Conservation (phyloP, 2,329 filamentous ascomycete species). For the Aspergillus felis region DNA sequence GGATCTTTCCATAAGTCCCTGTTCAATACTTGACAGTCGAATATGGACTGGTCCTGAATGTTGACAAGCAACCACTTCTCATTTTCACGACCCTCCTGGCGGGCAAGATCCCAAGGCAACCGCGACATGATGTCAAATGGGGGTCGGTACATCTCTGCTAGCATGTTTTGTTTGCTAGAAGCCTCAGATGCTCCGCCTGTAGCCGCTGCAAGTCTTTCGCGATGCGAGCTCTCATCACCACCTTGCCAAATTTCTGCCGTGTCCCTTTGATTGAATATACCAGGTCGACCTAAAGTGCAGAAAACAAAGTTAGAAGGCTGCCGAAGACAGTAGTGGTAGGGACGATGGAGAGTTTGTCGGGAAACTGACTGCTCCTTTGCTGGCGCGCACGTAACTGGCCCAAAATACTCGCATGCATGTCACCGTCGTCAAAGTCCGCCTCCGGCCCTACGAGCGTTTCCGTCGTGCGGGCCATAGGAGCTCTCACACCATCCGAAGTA, state of each 20-base stretch:
- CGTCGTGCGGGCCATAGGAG: slow-evolving; percentile 84
- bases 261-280: slow-evolving; percentile 67
- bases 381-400: slow-evolving; percentile 58
- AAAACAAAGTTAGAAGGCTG: slow-evolving; percentile 9
- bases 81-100: slow-evolving; percentile 77
- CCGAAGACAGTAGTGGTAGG: not conserved
- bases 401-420: slow-evolving; percentile 59
- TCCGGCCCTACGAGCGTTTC: slow-evolving; percentile 83
- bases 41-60: slow-evolving; percentile 87
- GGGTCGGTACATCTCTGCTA: slow-evolving; percentile 88
- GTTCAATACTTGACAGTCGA: slow-evolving; percentile 91
- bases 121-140: slow-evolving; percentile 85
- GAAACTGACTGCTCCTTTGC: slow-evolving; percentile 33
- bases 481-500: slow-evolving; percentile 65
- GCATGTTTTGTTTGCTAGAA: slow-evolving; percentile 67
- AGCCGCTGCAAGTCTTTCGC: slow-evolving; percentile 54
- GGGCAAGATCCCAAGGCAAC: slow-evolving; percentile 76
- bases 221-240: slow-evolving; percentile 45
- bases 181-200: slow-evolving; percentile 63
- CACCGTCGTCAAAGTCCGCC: slow-evolving; percentile 51
- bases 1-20: slow-evolving; percentile 93
- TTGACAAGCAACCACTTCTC: slow-evolving; percentile 97
- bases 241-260: slow-evolving; percentile 58
- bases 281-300: slow-evolving; percentile 43
- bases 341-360: not conserved